These are phyloP conservation scores for Auricularia cornea DNA, from an alignment of 768 basidiomycete species.

Conservation along the genomic window DNA sequence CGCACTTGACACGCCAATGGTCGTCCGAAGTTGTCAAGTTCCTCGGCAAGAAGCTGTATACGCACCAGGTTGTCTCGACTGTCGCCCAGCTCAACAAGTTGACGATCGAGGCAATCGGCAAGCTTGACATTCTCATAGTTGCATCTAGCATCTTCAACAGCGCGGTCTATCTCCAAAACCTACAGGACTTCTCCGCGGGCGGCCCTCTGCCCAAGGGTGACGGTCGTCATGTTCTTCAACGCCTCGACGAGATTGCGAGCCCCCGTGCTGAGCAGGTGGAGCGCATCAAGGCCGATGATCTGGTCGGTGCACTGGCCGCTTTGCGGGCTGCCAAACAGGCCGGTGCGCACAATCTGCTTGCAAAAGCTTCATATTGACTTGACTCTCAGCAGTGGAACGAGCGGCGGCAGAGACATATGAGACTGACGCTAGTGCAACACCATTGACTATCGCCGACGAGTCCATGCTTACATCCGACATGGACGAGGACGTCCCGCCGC, in stretches of 20 bases:
- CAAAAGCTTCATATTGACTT: no score
- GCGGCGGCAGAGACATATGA: no score
- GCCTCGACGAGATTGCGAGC: conserved; percentile 54
- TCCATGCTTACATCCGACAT: no score
- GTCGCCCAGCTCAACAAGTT: conserved; percentile 62
- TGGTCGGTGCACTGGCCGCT: conserved; percentile 50
- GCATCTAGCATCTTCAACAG: conserved; percentile 82
- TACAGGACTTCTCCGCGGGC: conserved; percentile 59
- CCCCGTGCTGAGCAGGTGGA: conserved; percentile 60
- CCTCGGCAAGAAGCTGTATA: conserved; percentile 48
- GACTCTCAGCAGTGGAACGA: no score
- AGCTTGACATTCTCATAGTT: conserved; percentile 81
- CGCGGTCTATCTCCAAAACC: conserved; percentile 60
- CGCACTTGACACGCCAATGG: conserved; percentile 89
- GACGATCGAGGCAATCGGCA: conserved; percentile 63
- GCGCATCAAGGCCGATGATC: conserved; percentile 55
- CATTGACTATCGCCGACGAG: no score
- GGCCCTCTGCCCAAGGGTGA: conserved; percentile 60
- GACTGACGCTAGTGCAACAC: no score
- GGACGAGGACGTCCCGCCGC: no score
- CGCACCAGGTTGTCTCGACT: conserved; percentile 57
- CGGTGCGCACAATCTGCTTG: conserved; percentile 35
- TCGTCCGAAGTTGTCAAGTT: conserved; percentile 83
- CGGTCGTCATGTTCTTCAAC: conserved; percentile 84
- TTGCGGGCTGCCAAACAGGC: conserved; percentile 54